phyloP scores from a whole-genome alignment of 2,329 filamentous ascomycete genomes.

The Paecilomyces sp. region DNA sequence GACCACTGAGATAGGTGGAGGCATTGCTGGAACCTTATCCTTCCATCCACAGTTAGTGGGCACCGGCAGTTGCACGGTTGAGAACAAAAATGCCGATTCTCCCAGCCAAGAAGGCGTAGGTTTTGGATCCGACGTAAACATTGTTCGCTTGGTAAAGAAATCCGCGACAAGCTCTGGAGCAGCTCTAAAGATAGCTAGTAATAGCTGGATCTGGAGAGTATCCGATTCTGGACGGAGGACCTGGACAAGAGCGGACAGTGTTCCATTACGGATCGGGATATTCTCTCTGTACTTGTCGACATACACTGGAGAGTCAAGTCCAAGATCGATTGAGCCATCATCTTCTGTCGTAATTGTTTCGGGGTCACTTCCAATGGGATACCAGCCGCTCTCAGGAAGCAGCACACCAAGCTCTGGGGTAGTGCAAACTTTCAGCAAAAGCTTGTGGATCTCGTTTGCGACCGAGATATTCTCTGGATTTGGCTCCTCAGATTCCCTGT shows the following conservation, averaged over 20 bases:
- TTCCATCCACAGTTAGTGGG: constrained; percentile 65
- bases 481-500: constrained; percentile 40
- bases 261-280: constrained; percentile 70
- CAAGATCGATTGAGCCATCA: constrained; percentile 51
- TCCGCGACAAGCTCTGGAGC: constrained; percentile 82
- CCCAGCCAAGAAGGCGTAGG: constrained; percentile 91
- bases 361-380: constrained; percentile 62
- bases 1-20: constrained; percentile 70
- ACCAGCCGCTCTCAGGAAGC: constrained; percentile 72
- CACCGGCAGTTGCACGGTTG: constrained; percentile 66
- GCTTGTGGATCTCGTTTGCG: constrained; percentile 63
- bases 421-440: constrained; percentile 70
- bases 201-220: constrained; percentile 70
- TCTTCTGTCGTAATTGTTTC: constrained; percentile 44
- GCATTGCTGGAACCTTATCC: constrained; percentile 55
- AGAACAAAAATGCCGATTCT: constrained; percentile 82
- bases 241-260: constrained; percentile 70
- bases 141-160: constrained; percentile 74
- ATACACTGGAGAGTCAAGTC: constrained; percentile 63
- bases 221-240: constrained; percentile 77
- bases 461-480: constrained; percentile 46
- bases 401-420: constrained; percentile 65
- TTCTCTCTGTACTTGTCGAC: constrained; percentile 60
- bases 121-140: constrained; percentile 85
- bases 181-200: constrained; percentile 69